These are phyloP conservation scores for Botryotinia calthae DNA, from an alignment of 2,329 filamentous ascomycete species.

Conservation along the genomic window DNA sequence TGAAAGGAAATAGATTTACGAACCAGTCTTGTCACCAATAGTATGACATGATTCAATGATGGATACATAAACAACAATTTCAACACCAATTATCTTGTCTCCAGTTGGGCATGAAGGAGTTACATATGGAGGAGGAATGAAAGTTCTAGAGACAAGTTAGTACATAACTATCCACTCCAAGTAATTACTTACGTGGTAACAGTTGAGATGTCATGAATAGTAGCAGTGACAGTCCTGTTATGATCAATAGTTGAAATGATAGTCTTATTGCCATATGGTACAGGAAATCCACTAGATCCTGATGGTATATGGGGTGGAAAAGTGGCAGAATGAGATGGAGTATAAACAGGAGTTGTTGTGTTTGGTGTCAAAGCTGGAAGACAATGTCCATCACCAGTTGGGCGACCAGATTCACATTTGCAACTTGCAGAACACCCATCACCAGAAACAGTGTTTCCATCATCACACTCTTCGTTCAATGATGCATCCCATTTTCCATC, in stretches of 20 bases:
- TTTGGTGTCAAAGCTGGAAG: constrained; percentile 19
- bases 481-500: constrained; percentile 40
- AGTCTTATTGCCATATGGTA: constrained; percentile 22
- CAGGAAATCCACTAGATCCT: constrained; percentile 7
- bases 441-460: constrained; percentile 40
- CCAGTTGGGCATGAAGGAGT: constrained; percentile 24
- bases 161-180: neutral
- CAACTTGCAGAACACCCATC: constrained; percentile 43
- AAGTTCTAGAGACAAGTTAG: constrained; percentile 19
- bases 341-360: constrained; percentile 16
- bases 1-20: neutral
- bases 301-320: constrained; percentile 10
- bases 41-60: constrained; percentile 36
- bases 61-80: constrained; percentile 38
- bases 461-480: constrained; percentile 45
- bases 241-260: constrained; percentile 21
- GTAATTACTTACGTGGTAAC: constrained; percentile 16
- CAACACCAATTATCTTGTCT: constrained; percentile 36
- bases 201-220: constrained; percentile 16
- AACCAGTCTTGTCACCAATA: constrained; percentile 18
- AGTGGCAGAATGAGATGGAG: constrained; percentile 18
- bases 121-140: constrained; percentile 25
- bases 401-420: constrained; percentile 39
- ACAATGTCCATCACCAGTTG: constrained; percentile 34
- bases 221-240: constrained; percentile 13